Base-by-base conservation (phyloP, 1,284 basidiomycete genomes). In the Tilletia walkeri region DNA sequence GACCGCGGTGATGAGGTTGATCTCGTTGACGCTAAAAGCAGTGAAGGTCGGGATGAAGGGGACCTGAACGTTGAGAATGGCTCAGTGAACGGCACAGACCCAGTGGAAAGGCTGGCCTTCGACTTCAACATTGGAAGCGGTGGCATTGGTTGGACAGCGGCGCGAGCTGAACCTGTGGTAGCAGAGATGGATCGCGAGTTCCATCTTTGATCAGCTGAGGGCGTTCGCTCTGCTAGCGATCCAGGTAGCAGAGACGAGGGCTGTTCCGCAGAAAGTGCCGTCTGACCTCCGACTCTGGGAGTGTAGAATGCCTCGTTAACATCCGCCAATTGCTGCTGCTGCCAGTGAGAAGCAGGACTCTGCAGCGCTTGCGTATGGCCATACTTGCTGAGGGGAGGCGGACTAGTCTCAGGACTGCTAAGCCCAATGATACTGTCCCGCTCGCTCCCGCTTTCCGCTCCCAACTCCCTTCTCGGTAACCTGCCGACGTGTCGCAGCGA, bases 381-480 rank as follows among this genome's bases (percentile, higher is more conserved):
- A 18, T 10, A 3, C 50, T 18, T 53, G 41, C 14, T 7, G 41
- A 45, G 9, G 3, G 41, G 41, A 45, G 41, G 41, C 9, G 41
- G 41, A 45, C 41, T 45, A 7, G 50, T n/a, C 50, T 53, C 50
- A 24, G 50, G 50, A 24, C 50, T 53, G 50, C 50, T 53, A 53
- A 53, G 50, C 16, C 50, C 50, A 18, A 53, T 53, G 50, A 53
- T 53, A 24, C 50, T 53, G 18, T 24, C 50, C 20, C 20, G 50
- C 50, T 53, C 50, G 20, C 50, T 53, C 18, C 50, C 50, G 50
- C 50, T 53, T 7, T 24, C 50, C 50, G 1, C 6, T n/a, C 50
- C 50, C 18, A 53, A 18, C 4, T 53, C 50, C 18, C 50, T 18
- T 24, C 50, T 18, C 20, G 50, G 50, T 18, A 53, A 53, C 18